phyloP scores from a whole-genome alignment of 2,329 filamentous ascomycete species.

The Trichoderma guizhouense region DNA sequence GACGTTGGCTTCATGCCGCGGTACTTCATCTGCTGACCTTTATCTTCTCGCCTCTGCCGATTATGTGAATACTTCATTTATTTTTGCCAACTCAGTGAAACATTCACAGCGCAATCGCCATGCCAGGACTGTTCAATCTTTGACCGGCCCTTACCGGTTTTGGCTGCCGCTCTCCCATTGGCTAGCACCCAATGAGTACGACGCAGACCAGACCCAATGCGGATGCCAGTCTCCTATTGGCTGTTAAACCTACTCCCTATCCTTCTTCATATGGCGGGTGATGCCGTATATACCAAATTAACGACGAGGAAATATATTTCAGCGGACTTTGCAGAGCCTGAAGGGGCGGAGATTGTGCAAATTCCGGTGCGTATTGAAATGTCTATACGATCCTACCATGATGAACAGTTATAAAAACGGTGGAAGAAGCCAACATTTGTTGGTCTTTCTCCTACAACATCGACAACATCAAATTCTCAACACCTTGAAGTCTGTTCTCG shows the following conservation, averaged over 20 bases:
- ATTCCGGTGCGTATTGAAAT: background rate
- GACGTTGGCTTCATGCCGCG: no score
- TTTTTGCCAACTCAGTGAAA: no score
- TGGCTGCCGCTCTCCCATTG: background rate
- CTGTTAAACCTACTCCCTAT: background rate
- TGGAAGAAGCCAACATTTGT: background rate
- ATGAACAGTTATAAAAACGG: background rate
- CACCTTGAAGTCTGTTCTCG: no score
- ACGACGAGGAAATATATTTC: background rate
- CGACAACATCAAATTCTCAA: background rate
- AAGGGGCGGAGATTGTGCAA: background rate
- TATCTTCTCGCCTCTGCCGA: no score
- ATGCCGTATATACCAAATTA: no score
- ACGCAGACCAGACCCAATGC: background rate
- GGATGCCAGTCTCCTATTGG: background rate
- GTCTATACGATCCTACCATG: background rate
- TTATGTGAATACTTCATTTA: no score
- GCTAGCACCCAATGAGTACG: accelerated
- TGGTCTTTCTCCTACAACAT: background rate
- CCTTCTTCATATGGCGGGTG: background rate
- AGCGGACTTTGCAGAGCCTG: background rate
- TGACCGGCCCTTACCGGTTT: background rate
- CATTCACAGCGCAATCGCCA: no score
- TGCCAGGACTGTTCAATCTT: no score
- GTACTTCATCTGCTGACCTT: no score